Evolutionary conservation across 129 eudicot genomes (phyloP), one percentile per base, ranked within the genome.

Genomic region (Chrysanthemum seticuspe): DNA sequence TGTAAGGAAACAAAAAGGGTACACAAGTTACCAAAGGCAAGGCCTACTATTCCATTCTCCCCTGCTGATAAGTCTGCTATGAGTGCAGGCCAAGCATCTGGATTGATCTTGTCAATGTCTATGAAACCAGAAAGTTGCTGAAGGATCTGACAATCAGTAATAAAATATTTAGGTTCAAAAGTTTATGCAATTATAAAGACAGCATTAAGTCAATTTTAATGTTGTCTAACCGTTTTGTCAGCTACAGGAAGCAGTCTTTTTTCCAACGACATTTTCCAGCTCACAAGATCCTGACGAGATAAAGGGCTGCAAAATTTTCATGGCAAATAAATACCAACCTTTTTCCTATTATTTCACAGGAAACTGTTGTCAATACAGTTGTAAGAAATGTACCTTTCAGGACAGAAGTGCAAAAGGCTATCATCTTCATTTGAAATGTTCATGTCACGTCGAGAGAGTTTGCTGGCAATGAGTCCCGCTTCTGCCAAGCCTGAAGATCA

Each of bases 1-100:
- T 63, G 71, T 62, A 51, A 13, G 10, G 47, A 16, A 79, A 61
- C 91, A 7, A 40, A 40, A 40, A 40, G 47, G 47, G 10, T 40
- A 40, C 47, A 40, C 47, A 8, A 40, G 47, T 62, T 60, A 94
- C 98, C 98, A 66, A 94, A 88, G 77, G 98, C 96, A 74, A 87
- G 89, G 83, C 93, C 86, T 21, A 83, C 58, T 62, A 94, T 90
- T 49, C 97, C 97, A 53, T 87, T 85, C 66, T 94, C 98, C 67
- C 91, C 96, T 15, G 97, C 83, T 70, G 97, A 81, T 50, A 94
- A 72, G 78, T 94, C 98, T 52, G 97, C 87, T 29, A 81, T 83
- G 45, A 94, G 92, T 78, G 98, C 96, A 66, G 98, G 98, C 85
- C 97, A 94, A 74, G 98, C 97, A 86, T 87, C 97, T 48, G 88